These are phyloP conservation scores for Nicotiana attenuata DNA, from an alignment of 257 asterid species.

Conservation along the genomic window DNA sequence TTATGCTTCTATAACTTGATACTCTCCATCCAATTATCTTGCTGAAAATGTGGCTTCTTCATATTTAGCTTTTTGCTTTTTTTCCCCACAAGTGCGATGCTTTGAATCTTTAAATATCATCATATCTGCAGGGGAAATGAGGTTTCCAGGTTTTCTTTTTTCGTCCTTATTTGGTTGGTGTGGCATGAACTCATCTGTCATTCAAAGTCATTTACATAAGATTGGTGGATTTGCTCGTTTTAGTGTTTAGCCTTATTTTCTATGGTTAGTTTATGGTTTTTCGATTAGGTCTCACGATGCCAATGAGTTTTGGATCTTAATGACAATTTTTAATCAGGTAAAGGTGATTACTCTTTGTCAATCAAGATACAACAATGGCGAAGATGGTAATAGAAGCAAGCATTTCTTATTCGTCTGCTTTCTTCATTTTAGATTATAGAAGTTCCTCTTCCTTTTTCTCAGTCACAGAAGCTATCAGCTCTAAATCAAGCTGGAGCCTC, in stretches of 20 bases:
- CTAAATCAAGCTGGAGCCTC: neutral
- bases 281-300: neutral
- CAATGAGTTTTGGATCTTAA: neutral
- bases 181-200: neutral
- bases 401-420: neutral
- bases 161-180: neutral
- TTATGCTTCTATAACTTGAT: neutral
- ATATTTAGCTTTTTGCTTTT: neutral
- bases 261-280: neutral
- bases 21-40: neutral
- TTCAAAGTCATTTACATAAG: neutral
- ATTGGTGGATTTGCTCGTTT: neutral
- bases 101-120: neutral
- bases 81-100: neutral
- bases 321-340: constrained; percentile 43
- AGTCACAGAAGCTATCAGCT: neutral
- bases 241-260: neutral
- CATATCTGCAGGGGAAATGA: neutral
- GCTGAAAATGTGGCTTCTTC: neutral
- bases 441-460: neutral
- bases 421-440: constrained; percentile 6
- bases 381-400: constrained; percentile 40
- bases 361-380: constrained; percentile 41
- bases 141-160: neutral
- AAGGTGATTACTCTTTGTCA: constrained; percentile 87